These are phyloP conservation scores for Priceomyces melissophilus DNA, from an alignment of 805 yeast genomes.

Conservation along the genomic window DNA sequence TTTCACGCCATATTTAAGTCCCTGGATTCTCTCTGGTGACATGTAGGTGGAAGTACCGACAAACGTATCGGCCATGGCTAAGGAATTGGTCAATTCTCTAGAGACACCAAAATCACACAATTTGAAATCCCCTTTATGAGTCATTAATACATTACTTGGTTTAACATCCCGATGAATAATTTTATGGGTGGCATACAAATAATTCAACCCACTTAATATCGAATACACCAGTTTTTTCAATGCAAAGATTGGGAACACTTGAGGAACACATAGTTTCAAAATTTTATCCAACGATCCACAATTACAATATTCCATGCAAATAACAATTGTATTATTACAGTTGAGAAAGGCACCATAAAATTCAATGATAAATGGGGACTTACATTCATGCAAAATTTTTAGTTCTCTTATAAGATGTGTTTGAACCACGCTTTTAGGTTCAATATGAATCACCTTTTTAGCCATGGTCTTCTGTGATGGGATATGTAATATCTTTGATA, in stretches of 20 bases:
- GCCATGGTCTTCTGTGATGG: slow-evolving; percentile 91
- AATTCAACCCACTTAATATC: slow-evolving; percentile 76
- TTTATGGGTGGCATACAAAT: slow-evolving; percentile 76
- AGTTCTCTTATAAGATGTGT: slow-evolving; percentile 86
- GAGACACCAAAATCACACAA: slow-evolving; percentile 97
- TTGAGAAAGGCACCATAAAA: slow-evolving; percentile 87
- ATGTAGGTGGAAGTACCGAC: slow-evolving; percentile 97
- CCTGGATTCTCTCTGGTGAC: slow-evolving; percentile 96
- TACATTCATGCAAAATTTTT: slow-evolving; percentile 87
- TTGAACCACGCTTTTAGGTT: slow-evolving; percentile 71
- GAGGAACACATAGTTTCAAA: slow-evolving; percentile 44
- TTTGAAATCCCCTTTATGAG: slow-evolving; percentile 82
- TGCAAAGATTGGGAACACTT: slow-evolving; percentile 54
- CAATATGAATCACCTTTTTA: slow-evolving; percentile 80
- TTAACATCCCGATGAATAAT: slow-evolving; percentile 95
- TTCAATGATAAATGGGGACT: slow-evolving; percentile 75
- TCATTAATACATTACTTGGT: slow-evolving; percentile 89
- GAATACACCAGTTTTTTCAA: slow-evolving; percentile 71
- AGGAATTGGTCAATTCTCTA: slow-evolving; percentile 85
- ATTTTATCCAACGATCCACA: slow-evolving; percentile 90
- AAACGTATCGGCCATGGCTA: slow-evolving; percentile 85
- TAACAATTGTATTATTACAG: slow-evolving; percentile 64
- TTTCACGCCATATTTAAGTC: slow-evolving; percentile 87
- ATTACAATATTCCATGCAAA: slow-evolving; percentile 95
- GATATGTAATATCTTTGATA: slow-evolving; percentile 79